Conservation (phyloP, 2,329 filamentous ascomycete genomes). For the Botrytis pseudocinerea region DNA sequence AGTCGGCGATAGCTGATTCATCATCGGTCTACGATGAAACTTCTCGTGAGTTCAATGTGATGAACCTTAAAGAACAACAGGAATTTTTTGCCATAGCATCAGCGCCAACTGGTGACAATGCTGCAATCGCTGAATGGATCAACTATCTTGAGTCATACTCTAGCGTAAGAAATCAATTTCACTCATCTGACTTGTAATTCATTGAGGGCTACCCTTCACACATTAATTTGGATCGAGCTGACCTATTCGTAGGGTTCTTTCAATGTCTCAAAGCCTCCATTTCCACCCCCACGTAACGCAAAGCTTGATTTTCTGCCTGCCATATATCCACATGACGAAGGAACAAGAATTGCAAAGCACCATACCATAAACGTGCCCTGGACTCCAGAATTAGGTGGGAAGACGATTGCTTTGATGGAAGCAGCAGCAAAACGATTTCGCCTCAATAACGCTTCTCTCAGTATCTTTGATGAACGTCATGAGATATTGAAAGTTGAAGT, state of each 20-base stretch:
- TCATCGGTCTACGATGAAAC: constrained; percentile 4
- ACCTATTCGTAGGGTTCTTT: constrained; percentile 39
- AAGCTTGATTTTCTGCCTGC: constrained; percentile 39
- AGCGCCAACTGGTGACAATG: constrained; percentile 13
- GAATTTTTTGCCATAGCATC: constrained; percentile 19
- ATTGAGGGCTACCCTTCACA: not conserved
- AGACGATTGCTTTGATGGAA: constrained; percentile 31
- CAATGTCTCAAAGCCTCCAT: constrained; percentile 41
- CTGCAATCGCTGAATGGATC: constrained; percentile 20
- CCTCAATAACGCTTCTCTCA: constrained; percentile 39
- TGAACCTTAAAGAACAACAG: constrained; percentile 21
- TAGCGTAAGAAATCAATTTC: constrained; percentile 18
- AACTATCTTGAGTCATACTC: constrained; percentile 29
- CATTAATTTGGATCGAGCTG: constrained; percentile 1
- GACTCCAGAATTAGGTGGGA: constrained; percentile 30
- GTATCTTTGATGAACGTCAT: constrained; percentile 40
- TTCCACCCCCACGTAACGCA: constrained; percentile 36
- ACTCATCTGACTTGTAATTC: not conserved
- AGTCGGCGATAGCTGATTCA: not conserved
- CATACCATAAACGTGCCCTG: constrained; percentile 34
- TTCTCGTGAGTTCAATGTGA: not conserved
- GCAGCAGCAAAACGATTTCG: constrained; percentile 37
- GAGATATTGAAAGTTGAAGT: constrained; percentile 41
- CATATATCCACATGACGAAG: constrained; percentile 38
- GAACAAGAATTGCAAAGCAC: constrained; percentile 31